Percentiles rank a stretch among this genome's conserved stretches.
Conservation (phyloP, 148 eudicot genomes). For the Agrostemma githago region DNA sequence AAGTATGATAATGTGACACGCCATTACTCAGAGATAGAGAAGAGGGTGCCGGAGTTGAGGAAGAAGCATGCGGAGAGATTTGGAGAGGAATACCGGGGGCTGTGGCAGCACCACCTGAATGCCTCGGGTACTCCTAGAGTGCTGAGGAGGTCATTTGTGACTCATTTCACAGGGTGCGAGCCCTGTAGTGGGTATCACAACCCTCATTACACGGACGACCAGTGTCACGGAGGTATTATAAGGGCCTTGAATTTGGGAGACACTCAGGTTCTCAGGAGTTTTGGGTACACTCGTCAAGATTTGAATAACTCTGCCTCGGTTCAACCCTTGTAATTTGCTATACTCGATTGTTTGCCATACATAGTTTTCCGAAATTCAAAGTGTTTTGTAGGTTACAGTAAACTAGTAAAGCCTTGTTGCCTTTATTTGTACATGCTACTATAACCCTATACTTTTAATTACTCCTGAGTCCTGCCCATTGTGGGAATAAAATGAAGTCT, state of each 20-base stretch:
- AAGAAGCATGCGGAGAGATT: constrained; percentile 62
- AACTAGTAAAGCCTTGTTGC: not conserved
- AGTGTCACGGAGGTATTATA: constrained; percentile 56
- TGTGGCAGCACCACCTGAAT: constrained; percentile 31
- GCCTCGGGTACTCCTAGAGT: constrained; percentile 22
- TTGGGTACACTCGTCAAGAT: constrained; percentile 51
- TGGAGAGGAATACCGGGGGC: constrained; percentile 25
- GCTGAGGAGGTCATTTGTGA: constrained; percentile 63
- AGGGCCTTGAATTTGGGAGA: constrained; percentile 67
- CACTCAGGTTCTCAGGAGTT: constrained; percentile 65
- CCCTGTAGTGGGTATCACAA: constrained; percentile 75
- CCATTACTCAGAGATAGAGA: constrained; percentile 34
- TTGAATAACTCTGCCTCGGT: constrained; percentile 40
- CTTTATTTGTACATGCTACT: not conserved
- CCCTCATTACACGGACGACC: constrained; percentile 35
- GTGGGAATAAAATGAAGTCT: not conserved
- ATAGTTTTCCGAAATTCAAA: not conserved
- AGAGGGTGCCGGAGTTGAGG: constrained; percentile 31
- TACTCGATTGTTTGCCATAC: not conserved
- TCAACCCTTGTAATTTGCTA: not conserved
- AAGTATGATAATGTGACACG: constrained; percentile 34
- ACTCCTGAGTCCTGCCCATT: not conserved
- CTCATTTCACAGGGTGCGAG: constrained; percentile 84
- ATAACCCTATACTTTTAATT: not conserved
- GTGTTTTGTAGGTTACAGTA: not conserved